Percentiles rank a stretch among this genome's conserved stretches.
Evolutionary conservation across 2,329 filamentous ascomycete genomes (phyloP).

Genomic region (Bipolaris oryzae): DNA sequence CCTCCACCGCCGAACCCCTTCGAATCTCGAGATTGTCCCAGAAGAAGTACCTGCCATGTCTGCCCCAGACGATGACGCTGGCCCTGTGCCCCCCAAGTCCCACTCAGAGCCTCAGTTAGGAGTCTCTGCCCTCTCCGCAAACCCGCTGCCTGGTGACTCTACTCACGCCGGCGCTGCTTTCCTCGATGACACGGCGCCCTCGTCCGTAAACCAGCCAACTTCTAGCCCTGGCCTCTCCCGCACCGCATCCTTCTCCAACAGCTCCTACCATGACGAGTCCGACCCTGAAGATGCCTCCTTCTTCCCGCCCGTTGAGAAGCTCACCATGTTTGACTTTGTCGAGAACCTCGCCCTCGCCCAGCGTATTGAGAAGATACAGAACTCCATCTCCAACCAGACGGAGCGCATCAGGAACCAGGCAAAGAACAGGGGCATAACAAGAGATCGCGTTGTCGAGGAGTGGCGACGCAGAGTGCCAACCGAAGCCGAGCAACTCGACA

Average conservation of each 20-base stretch:
- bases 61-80: slow-evolving; percentile 27
- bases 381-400: slow-evolving; percentile 78
- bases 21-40: slow-evolving; percentile 37
- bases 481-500: slow-evolving; percentile 89
- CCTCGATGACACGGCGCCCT: slow-evolving; percentile 54
- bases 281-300: slow-evolving; percentile 67
- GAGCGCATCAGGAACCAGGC: slow-evolving; percentile 86
- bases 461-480: slow-evolving; percentile 86
- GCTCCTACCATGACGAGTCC: slow-evolving; percentile 85
- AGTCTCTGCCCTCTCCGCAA: slow-evolving; percentile 32
- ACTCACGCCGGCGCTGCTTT: slow-evolving; percentile 36
- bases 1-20: slow-evolving; percentile 39
- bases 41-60: slow-evolving; percentile 40
- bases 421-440: slow-evolving; percentile 78
- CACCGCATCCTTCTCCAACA: slow-evolving; percentile 80
- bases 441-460: slow-evolving; percentile 88
- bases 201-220: slow-evolving; percentile 51
- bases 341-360: slow-evolving; percentile 91
- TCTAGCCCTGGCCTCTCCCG: slow-evolving; percentile 69
- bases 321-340: slow-evolving; percentile 90
- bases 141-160: slow-evolving; percentile 33
- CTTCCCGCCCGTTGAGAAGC: slow-evolving; percentile 84
- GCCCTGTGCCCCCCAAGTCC: slow-evolving; percentile 28
- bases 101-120: slow-evolving; percentile 41
- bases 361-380: slow-evolving; percentile 88